These are phyloP conservation scores for Heritiera littoralis DNA, from an alignment of 345 rosid species.

Conservation along the genomic window DNA sequence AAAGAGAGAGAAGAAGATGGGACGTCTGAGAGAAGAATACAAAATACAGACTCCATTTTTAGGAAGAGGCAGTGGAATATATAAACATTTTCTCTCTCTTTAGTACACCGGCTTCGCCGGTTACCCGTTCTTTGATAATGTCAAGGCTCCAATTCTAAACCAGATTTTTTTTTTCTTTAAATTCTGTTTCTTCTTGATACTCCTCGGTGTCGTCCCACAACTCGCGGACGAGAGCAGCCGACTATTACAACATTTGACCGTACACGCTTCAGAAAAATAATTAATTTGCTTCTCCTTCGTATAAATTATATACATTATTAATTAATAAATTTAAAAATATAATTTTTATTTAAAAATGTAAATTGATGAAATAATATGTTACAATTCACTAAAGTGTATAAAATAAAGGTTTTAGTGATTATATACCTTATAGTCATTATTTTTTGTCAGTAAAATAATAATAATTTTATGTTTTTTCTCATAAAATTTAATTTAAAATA, in stretches of 20 bases:
- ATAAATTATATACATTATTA: too few species aligned
- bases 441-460: too few species aligned
- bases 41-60: slow-evolving; percentile 29
- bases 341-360: too few species aligned
- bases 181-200: not conserved
- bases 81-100: slow-evolving; percentile 41
- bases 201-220: not conserved
- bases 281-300: too few species aligned
- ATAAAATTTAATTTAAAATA: too few species aligned
- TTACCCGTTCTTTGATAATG: slow-evolving; percentile 20
- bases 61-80: slow-evolving; percentile 33
- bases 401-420: too few species aligned
- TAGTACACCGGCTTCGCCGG: slow-evolving; percentile 35
- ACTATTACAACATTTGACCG: not conserved
- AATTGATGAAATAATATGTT: too few species aligned
- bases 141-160: not conserved
- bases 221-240: not conserved
- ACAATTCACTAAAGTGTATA: too few species aligned
- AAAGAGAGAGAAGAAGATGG: slow-evolving; percentile 27
- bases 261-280: not conserved
- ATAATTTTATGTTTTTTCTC: too few species aligned
- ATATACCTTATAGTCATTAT: too few species aligned
- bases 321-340: too few species aligned
- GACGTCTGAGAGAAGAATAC: slow-evolving; percentile 49
- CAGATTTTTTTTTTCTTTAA: too few species aligned